Conservation (phyloP, 768 basidiomycete genomes). For the Mycena filopes region DNA sequence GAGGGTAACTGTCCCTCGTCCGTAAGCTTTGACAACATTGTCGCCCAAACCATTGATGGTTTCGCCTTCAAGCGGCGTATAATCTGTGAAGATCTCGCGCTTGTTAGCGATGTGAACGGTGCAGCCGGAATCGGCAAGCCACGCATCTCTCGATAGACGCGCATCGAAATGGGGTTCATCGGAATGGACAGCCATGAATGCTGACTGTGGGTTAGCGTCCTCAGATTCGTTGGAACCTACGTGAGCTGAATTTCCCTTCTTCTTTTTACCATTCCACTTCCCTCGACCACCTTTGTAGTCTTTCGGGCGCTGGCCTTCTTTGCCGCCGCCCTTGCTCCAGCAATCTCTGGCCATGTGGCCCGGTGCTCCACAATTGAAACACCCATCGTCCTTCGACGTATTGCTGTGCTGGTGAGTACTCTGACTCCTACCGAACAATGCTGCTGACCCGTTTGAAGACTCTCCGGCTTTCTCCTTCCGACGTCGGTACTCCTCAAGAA, state of each 20-base stretch:
- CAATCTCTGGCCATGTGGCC: slow-evolving; percentile 19
- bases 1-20: slow-evolving; percentile 5
- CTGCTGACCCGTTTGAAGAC: slow-evolving; percentile 24
- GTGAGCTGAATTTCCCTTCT: slow-evolving; percentile 7
- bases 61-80: background rate
- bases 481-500: slow-evolving; percentile 22
- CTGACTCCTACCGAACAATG: slow-evolving; percentile 20
- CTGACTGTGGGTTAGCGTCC: background rate
- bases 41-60: slow-evolving; percentile 9
- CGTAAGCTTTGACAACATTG: slow-evolving; percentile 5
- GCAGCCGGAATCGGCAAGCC: slow-evolving; percentile 7
- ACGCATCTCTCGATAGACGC: slow-evolving; percentile 1
- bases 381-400: slow-evolving; percentile 2
- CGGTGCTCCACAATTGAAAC: slow-evolving; percentile 7
- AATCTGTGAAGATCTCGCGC: slow-evolving; percentile 10
- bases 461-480: slow-evolving; percentile 25
- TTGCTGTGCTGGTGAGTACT: slow-evolving; percentile 16
- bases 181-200: slow-evolving; percentile 11
- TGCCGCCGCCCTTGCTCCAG: slow-evolving; percentile 18
- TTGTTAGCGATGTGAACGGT: slow-evolving; percentile 6
- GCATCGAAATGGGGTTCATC: slow-evolving; percentile 10
- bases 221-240: background rate
- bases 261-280: slow-evolving; percentile 15
- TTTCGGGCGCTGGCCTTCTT: slow-evolving; percentile 13
- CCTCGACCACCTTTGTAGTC: background rate